Conservation (phyloP, 495 filamentous ascomycete genomes). For the Penicillium longicatenatum region DNA sequence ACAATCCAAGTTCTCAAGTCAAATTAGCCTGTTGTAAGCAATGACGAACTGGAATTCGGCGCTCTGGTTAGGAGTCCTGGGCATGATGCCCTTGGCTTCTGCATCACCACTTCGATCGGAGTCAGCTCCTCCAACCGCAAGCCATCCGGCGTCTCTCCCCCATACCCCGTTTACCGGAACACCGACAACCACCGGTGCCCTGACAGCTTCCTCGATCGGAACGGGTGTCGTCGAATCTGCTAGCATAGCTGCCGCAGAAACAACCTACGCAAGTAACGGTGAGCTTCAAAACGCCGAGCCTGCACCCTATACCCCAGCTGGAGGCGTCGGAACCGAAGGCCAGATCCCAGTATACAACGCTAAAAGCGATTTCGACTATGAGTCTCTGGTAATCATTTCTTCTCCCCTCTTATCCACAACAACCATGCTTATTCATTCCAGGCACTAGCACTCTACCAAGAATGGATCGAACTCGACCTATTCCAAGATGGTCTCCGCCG, state of each 20-base stretch:
- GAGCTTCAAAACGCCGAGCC: constrained; percentile 64
- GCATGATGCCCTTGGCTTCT: neutral
- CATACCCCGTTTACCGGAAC: constrained; percentile 62
- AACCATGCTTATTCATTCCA: constrained; percentile 29
- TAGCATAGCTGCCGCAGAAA: constrained; percentile 49
- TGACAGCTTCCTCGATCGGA: constrained; percentile 51
- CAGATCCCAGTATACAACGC: constrained; percentile 69
- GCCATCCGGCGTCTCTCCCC: neutral
- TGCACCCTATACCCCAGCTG: constrained; percentile 71
- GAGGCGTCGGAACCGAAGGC: constrained; percentile 81
- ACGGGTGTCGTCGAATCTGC: constrained; percentile 45
- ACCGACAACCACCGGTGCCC: constrained; percentile 58
- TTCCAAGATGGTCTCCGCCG: constrained; percentile 81
- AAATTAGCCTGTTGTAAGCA: no score
- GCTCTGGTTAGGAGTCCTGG: neutral
- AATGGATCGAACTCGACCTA: constrained; percentile 89
- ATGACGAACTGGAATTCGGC: no score
- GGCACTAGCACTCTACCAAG: constrained; percentile 71
- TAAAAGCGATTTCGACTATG: constrained; percentile 72
- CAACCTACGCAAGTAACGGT: constrained; percentile 69
- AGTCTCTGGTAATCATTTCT: constrained; percentile 53
- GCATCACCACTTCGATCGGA: neutral
- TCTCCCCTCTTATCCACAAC: constrained; percentile 12
- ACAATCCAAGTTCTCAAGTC: no score
- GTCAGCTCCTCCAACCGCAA: neutral